These are phyloP conservation scores for Hericium erinaceus DNA, from an alignment of 768 basidiomycete species.

Conservation along the genomic window DNA sequence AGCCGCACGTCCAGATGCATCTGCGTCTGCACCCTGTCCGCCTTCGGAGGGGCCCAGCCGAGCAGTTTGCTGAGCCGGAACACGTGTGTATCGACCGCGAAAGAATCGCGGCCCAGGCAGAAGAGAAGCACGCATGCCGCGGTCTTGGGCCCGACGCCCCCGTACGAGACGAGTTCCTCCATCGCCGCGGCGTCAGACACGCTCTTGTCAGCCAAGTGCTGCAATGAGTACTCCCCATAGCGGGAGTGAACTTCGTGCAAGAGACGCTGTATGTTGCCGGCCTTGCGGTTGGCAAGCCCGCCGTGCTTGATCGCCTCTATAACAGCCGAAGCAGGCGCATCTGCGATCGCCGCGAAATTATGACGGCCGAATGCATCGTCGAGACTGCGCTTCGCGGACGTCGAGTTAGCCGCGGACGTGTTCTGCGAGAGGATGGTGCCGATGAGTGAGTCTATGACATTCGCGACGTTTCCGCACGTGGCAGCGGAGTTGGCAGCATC, in stretches of 20 bases:
- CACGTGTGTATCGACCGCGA: constrained; percentile 59
- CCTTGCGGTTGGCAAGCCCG: constrained; percentile 54
- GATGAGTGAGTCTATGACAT: constrained; percentile 51
- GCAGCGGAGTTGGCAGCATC: constrained; percentile 27
- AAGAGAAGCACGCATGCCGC: constrained; percentile 55
- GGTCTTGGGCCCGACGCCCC: constrained; percentile 56
- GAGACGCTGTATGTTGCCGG: constrained; percentile 42
- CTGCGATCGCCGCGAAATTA: constrained; percentile 39
- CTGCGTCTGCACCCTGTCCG: constrained; percentile 44
- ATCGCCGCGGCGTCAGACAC: constrained; percentile 41
- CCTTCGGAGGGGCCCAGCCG: constrained; percentile 38
- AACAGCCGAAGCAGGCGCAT: constrained; percentile 32
- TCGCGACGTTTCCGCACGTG: constrained; percentile 37
- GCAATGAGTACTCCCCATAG: constrained; percentile 47
- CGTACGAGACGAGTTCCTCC: constrained; percentile 45
- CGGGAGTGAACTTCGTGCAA: constrained; percentile 32
- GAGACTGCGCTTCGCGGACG: constrained; percentile 38
- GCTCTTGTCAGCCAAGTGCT: constrained; percentile 34
- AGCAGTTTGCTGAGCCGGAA: constrained; percentile 43
- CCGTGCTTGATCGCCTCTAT: constrained; percentile 42
- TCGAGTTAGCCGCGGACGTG: constrained; percentile 40
- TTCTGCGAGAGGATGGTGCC: constrained; percentile 54
- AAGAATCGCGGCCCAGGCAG: constrained; percentile 49
- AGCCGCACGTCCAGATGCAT: constrained; percentile 46
- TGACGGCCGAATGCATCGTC: constrained; percentile 41